Evolutionary conservation across 1,139 yeast genomes (phyloP).

Genomic region (Pichia sp.): DNA sequence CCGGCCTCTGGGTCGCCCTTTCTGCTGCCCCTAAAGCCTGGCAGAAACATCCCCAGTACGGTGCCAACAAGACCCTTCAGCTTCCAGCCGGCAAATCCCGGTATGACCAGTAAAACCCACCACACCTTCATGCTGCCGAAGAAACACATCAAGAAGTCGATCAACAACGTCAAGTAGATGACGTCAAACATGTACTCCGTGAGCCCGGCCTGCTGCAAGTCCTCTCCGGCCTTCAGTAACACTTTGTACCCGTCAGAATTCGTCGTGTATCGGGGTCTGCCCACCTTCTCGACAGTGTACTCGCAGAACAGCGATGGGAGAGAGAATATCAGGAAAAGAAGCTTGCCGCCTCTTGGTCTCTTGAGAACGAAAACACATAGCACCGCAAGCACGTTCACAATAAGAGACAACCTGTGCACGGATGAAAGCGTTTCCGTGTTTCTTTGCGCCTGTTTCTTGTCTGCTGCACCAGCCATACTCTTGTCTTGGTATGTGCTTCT

Average conservation of each 20-base stretch:
- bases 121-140: slow-evolving; percentile 60
- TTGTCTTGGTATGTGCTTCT: too few species aligned
- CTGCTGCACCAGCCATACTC: slow-evolving; percentile 58
- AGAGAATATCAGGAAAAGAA: slow-evolving; percentile 47
- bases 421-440: slow-evolving; percentile 53
- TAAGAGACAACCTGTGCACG: slow-evolving; percentile 47
- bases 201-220: slow-evolving; percentile 60
- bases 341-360: slow-evolving; percentile 51
- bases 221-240: slow-evolving; percentile 57
- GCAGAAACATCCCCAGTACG: slow-evolving; percentile 28
- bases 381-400: slow-evolving; percentile 42
- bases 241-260: slow-evolving; percentile 36
- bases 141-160: slow-evolving; percentile 52
- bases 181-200: slow-evolving; percentile 77
- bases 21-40: slow-evolving; percentile 17
- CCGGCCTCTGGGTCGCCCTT: not conserved
- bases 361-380: slow-evolving; percentile 40
- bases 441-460: slow-evolving; percentile 63
- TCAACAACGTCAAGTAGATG: slow-evolving; percentile 62
- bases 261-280: slow-evolving; percentile 52
- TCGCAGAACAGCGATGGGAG: slow-evolving; percentile 55
- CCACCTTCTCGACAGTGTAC: slow-evolving; percentile 56
- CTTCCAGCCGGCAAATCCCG: slow-evolving; percentile 55
- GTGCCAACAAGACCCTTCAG: slow-evolving; percentile 36
- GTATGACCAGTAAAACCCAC: slow-evolving; percentile 48